phyloP scores from a whole-genome alignment of 305 asterid genomes.

The Rubia balearica region DNA sequence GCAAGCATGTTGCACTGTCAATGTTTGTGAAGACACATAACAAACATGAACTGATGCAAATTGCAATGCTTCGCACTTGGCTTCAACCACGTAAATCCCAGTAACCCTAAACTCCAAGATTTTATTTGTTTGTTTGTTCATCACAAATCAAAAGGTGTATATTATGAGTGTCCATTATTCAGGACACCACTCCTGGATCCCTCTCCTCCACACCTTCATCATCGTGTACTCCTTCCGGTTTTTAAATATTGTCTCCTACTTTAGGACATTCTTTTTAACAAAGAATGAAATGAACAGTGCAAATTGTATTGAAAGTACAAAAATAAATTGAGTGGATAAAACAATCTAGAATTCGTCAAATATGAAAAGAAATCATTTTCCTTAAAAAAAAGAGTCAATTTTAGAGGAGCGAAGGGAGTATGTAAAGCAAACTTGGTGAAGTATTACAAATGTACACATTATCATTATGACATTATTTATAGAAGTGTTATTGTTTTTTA shows the following conservation, averaged over 20 bases:
- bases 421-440: not conserved
- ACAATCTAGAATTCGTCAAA: too few relatives aligned
- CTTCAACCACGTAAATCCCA: not conserved
- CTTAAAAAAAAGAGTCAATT: too few relatives aligned
- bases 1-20: conserved; percentile 4
- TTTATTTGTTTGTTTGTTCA: not conserved
- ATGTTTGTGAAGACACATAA: not conserved
- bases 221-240: not conserved
- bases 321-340: too few relatives aligned
- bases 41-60: not conserved
- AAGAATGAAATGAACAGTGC: too few relatives aligned
- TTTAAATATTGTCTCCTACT: too few relatives aligned
- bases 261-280: too few relatives aligned
- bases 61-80: not conserved
- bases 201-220: not conserved
- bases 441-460: not conserved
- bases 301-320: too few relatives aligned
- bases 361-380: too few relatives aligned
- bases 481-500: not conserved
- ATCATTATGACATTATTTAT: too few relatives aligned
- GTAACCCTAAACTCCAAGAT: not conserved
- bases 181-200: conserved; percentile 1
- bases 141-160: not conserved
- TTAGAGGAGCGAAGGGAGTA: too few relatives aligned
- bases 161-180: not conserved